These are phyloP conservation scores for Kandelia obovata DNA, from an alignment of 345 rosid genomes.

Conservation along the genomic window DNA sequence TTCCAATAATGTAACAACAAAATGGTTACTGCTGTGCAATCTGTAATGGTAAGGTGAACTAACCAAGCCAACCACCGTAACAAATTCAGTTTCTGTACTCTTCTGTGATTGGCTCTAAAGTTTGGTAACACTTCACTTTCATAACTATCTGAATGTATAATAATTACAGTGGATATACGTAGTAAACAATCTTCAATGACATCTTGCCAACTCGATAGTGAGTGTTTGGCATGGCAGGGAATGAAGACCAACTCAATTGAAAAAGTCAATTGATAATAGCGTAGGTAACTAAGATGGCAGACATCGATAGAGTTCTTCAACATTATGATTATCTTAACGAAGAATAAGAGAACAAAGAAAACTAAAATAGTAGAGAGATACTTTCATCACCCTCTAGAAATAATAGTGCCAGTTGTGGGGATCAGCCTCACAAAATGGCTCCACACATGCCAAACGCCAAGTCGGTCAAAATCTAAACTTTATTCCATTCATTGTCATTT, in stretches of 20 bases:
- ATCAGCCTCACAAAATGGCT: too few relatives aligned
- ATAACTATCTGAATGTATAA: background rate
- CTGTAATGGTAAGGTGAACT: background rate
- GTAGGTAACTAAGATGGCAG: background rate
- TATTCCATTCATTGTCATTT: background rate
- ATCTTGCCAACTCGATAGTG: constrained; percentile 1
- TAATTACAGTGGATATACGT: background rate
- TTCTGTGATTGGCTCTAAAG: constrained; percentile 2
- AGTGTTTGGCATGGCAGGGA: background rate
- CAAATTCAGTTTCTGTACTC: constrained; percentile 2
- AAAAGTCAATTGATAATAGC: background rate
- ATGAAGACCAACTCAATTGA: background rate
- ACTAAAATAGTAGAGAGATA: too few relatives aligned
- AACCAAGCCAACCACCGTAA: background rate
- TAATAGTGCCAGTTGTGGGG: too few relatives aligned
- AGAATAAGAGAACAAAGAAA: too few relatives aligned
- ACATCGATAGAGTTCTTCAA: too few relatives aligned
- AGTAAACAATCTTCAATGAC: too few relatives aligned
- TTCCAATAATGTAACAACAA: constrained; percentile 10
- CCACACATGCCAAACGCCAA: too few relatives aligned
- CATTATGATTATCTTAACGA: too few relatives aligned
- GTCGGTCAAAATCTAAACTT: background rate
- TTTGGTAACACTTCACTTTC: constrained; percentile 24
- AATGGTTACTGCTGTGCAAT: constrained; percentile 18
- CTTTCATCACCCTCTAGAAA: too few relatives aligned